Evolutionary conservation across 2,329 filamentous ascomycete species (phyloP).

Genomic region (Acephala macrosclerotiorum): DNA sequence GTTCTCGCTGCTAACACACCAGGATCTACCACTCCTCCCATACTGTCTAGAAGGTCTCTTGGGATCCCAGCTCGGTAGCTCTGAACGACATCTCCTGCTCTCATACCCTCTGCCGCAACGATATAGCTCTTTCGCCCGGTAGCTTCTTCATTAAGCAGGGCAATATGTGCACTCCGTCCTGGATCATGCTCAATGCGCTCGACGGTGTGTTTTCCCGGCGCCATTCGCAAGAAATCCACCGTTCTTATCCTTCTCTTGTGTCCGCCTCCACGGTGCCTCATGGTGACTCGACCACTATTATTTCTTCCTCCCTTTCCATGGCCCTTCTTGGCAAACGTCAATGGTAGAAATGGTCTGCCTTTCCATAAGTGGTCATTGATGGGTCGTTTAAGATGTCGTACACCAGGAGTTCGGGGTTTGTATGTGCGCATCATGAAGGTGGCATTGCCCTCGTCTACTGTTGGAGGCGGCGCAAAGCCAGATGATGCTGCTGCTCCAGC

Average conservation of each 20-base stretch:
- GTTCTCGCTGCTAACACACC: constrained; percentile 96
- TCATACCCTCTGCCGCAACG: constrained; percentile 91
- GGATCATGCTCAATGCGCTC: constrained; percentile 98
- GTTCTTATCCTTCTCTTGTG: constrained; percentile 90
- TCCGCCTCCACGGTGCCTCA: constrained; percentile 91
- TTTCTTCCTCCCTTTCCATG: constrained; percentile 94
- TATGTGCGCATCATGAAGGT: constrained; percentile 74
- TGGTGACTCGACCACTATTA: constrained; percentile 82
- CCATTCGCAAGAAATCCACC: constrained; percentile 84
- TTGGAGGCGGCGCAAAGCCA: constrained; percentile 53
- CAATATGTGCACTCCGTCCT: constrained; percentile 91
- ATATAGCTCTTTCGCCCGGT: constrained; percentile 87
- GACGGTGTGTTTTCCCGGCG: constrained; percentile 83
- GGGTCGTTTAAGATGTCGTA: constrained; percentile 88
- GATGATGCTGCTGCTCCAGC: constrained; percentile 46
- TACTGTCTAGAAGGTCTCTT: constrained; percentile 82
- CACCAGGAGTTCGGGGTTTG: constrained; percentile 90
- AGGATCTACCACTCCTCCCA: constrained; percentile 92
- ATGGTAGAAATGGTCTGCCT: constrained; percentile 79
- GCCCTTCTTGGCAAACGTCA: constrained; percentile 93
- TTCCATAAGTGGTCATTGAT: constrained; percentile 98
- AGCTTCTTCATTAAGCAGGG: constrained; percentile 77
- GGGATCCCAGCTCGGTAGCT: constrained; percentile 93
- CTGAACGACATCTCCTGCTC: constrained; percentile 89
- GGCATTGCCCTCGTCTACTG: constrained; percentile 49